Evolutionary conservation across 306 rosid species (phyloP).

Genomic region (Delonix regia): DNA sequence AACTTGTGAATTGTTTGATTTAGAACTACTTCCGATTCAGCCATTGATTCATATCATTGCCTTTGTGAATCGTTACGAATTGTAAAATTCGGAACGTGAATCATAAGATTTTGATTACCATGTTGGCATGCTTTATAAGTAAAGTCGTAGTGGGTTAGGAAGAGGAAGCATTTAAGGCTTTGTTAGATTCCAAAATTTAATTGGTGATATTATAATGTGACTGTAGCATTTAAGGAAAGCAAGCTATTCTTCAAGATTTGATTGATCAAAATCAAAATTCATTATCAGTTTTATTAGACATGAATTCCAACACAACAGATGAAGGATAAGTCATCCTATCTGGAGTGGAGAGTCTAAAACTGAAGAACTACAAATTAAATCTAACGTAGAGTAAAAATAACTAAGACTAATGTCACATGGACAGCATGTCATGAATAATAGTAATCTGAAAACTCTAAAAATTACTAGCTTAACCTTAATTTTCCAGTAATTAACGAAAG

Average conservation of each 20-base stretch:
- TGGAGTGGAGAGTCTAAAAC: constrained; percentile 6
- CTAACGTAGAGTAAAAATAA: constrained; percentile 12
- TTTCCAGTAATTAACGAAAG: neutral
- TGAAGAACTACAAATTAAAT: constrained; percentile 3
- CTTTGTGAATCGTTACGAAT: too few relatives aligned
- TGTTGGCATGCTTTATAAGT: too few relatives aligned
- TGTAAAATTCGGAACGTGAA: too few relatives aligned
- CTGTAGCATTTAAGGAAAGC: constrained; percentile 3
- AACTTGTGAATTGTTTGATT: too few relatives aligned
- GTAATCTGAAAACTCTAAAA: neutral
- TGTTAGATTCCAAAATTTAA: neutral
- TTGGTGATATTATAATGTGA: constrained; percentile 7
- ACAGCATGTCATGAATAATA: neutral
- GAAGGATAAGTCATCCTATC: neutral
- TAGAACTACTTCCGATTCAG: too few relatives aligned
- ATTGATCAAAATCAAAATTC: neutral
- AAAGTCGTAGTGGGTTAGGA: too few relatives aligned
- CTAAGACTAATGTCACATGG: neutral
- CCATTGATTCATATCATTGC: too few relatives aligned
- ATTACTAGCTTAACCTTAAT: neutral
- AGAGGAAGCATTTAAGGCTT: too few relatives aligned
- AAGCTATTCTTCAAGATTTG: neutral
- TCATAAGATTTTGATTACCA: too few relatives aligned
- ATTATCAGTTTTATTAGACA: neutral
- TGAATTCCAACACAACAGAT: neutral